Conservation (phyloP, 1,139 yeast genomes). For the Wickerhamomyces sp. region DNA sequence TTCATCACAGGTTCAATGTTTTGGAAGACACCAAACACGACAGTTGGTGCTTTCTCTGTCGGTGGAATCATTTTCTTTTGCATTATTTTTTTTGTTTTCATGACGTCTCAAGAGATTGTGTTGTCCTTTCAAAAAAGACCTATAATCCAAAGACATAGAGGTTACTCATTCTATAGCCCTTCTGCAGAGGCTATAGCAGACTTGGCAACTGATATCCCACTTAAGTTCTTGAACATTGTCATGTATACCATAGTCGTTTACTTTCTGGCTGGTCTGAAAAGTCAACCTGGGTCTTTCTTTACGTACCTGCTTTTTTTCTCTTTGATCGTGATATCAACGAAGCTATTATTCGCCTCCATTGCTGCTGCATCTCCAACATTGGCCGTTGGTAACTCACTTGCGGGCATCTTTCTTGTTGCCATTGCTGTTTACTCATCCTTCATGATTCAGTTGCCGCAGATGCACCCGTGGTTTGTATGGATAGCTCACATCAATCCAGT, state of each 20-base stretch:
- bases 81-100: slow-evolving; percentile 46
- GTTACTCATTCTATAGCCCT: slow-evolving; percentile 52
- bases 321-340: slow-evolving; percentile 40
- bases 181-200: slow-evolving; percentile 53
- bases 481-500: slow-evolving; percentile 53
- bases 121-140: slow-evolving; percentile 44
- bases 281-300: slow-evolving; percentile 52
- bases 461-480: slow-evolving; percentile 69
- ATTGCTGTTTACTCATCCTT: slow-evolving; percentile 49
- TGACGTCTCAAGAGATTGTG: slow-evolving; percentile 51
- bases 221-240: slow-evolving; percentile 40
- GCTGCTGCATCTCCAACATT: slow-evolving; percentile 43
- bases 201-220: slow-evolving; percentile 42
- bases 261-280: slow-evolving; percentile 46
- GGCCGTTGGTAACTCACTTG: slow-evolving; percentile 47
- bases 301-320: slow-evolving; percentile 42
- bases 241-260: slow-evolving; percentile 42
- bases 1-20: slow-evolving; percentile 48
- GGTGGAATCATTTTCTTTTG: slow-evolving; percentile 55
- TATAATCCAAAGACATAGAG: slow-evolving; percentile 50
- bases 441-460: slow-evolving; percentile 50
- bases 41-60: slow-evolving; percentile 51
- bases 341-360: slow-evolving; percentile 38
- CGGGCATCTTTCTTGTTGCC: slow-evolving; percentile 45
- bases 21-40: slow-evolving; percentile 25